Conservation (phyloP, 805 yeast species). For the Grigorovia transvaalensis region DNA sequence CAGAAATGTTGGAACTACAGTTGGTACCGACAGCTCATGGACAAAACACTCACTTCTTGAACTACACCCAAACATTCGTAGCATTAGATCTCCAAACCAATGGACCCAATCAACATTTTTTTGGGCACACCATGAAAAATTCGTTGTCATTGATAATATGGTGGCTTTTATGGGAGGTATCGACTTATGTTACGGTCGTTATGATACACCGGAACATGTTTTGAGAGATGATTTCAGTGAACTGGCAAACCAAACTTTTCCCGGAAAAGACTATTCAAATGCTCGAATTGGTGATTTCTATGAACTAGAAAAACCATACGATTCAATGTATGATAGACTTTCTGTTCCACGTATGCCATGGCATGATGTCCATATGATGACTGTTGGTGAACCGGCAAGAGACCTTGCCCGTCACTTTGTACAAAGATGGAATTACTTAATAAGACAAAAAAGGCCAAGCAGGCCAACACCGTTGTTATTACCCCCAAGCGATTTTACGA, state of each 20-base stretch:
- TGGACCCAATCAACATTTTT: constrained; percentile 84
- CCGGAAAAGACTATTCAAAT: constrained; percentile 96
- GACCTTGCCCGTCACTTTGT: constrained; percentile 90
- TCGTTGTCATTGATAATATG: constrained; percentile 77
- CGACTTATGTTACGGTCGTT: constrained; percentile 91
- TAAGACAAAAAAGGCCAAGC: constrained; percentile 90
- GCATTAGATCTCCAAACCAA: constrained; percentile 91
- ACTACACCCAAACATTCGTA: constrained; percentile 76
- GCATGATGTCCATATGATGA: constrained; percentile 98
- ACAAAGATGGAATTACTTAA: constrained; percentile 91
- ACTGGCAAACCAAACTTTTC: constrained; percentile 52
- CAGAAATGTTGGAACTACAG: constrained; percentile 87
- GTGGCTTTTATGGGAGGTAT: constrained; percentile 91
- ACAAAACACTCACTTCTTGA: constrained; percentile 87
- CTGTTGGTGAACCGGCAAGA: constrained; percentile 88
- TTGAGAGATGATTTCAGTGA: constrained; percentile 61
- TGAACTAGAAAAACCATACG: constrained; percentile 75
- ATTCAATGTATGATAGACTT: constrained; percentile 80
- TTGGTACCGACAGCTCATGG: constrained; percentile 88
- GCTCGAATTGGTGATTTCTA: constrained; percentile 86
- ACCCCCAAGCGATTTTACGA: constrained; percentile 83
- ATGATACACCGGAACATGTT: constrained; percentile 93
- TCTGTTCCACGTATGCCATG: constrained; percentile 93
- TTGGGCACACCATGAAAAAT: constrained; percentile 98
- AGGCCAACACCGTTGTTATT: constrained; percentile 83